A percentile compares a stretch with the other conserved stretches of the same genome.
Evolutionary conservation across 352 stramenopile species (phyloP).

Genomic region (Phytophthora agathidicida): DNA sequence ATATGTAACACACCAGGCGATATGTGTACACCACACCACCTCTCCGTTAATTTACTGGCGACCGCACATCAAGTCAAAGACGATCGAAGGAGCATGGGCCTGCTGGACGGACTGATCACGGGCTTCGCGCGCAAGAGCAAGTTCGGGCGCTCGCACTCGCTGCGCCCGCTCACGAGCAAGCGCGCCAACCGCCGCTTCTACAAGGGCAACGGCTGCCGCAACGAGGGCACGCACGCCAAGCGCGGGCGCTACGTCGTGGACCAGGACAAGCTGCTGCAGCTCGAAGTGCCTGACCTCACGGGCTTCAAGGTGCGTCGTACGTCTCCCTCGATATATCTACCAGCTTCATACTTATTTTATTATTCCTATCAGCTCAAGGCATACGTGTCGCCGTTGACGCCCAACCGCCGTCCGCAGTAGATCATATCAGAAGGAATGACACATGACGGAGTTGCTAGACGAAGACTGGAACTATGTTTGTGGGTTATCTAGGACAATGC

Average conservation of each 20-base stretch:
- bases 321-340: neutral
- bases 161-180: constrained; percentile 93
- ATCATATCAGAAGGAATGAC: too few species aligned
- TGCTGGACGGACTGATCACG: constrained; percentile 79
- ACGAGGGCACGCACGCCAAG: constrained; percentile 92
- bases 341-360: neutral
- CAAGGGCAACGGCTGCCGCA: constrained; percentile 95
- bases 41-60: constrained; percentile 22
- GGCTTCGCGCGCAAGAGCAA: constrained; percentile 83
- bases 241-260: constrained; percentile 93
- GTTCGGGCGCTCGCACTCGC: constrained; percentile 83
- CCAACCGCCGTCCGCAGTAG: constrained; percentile 54
- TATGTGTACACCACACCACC: constrained; percentile 3
- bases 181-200: constrained; percentile 95
- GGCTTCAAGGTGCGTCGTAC: constrained; percentile 82
- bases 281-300: constrained; percentile 94
- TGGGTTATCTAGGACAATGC: constrained; percentile 27
- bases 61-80: constrained; percentile 16
- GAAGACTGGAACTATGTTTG: neutral
- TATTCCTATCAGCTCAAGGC: constrained; percentile 65
- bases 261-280: constrained; percentile 89
- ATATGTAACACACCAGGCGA: neutral
- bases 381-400: constrained; percentile 83
- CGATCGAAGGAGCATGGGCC: constrained; percentile 53
- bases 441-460: too few species aligned